phyloP scores from a whole-genome alignment of 805 yeast species.

The Yarrowia deformans region DNA sequence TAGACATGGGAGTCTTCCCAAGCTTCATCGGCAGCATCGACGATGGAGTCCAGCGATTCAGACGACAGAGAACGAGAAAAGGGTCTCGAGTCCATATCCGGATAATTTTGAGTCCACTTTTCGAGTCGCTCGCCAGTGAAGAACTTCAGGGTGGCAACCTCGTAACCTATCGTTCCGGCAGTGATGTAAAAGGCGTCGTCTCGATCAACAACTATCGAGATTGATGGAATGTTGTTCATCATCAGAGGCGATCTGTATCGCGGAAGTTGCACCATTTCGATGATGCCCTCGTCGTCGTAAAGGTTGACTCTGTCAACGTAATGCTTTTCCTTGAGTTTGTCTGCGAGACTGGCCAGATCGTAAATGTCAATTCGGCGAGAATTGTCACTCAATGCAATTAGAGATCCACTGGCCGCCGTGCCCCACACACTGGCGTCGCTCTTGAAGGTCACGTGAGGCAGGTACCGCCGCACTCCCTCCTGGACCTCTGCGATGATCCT shows the following conservation, averaged over 20 bases:
- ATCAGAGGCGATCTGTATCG: constrained; percentile 14
- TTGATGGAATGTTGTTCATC: constrained; percentile 24
- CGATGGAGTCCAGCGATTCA: constrained; percentile 15
- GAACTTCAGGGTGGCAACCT: constrained; percentile 24
- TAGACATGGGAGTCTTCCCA: constrained; percentile 30
- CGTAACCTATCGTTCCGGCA: constrained; percentile 27
- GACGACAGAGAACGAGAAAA: neutral
- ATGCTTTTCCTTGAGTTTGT: neutral
- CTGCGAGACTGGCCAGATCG: neutral
- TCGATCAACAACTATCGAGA: neutral
- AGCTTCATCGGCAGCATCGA: constrained; percentile 4
- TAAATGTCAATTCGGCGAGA: constrained; percentile 20
- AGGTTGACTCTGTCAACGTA: constrained; percentile 20
- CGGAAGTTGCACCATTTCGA: constrained; percentile 2
- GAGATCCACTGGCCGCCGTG: neutral
- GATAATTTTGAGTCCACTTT: constrained; percentile 1
- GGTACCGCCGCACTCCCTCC: neutral
- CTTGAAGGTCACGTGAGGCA: constrained; percentile 27
- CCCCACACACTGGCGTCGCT: constrained; percentile 34
- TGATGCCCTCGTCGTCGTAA: neutral
- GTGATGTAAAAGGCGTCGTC: constrained; percentile 25
- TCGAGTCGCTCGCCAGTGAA: constrained; percentile 22
- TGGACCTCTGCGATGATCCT: constrained; percentile 10
- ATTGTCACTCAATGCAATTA: constrained; percentile 34
- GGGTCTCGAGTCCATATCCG: neutral